Evolutionary conservation across 2,329 filamentous ascomycete genomes (phyloP).

Genomic region (Penicillium sclerotiorum): DNA sequence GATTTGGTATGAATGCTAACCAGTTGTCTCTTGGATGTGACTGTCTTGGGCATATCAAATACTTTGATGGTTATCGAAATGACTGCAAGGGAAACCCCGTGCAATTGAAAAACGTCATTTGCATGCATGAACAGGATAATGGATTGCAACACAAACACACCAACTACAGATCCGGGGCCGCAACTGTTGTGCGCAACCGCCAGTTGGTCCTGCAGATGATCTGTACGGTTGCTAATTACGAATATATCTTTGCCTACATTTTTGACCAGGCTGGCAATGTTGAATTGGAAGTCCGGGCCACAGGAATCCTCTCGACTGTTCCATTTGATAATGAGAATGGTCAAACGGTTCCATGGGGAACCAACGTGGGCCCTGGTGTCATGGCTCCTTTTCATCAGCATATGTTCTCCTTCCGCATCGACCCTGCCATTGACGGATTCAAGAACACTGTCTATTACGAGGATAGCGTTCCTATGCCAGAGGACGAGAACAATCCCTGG

Average conservation of each 20-base stretch:
- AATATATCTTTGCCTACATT: constrained; percentile 67
- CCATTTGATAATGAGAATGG: constrained; percentile 64
- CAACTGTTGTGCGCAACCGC: constrained; percentile 64
- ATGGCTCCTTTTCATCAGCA: constrained; percentile 74
- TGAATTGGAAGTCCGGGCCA: constrained; percentile 68
- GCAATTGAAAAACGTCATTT: constrained; percentile 67
- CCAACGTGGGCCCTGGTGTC: constrained; percentile 69
- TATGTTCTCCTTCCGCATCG: constrained; percentile 69
- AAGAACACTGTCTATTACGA: constrained; percentile 60
- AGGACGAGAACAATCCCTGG: constrained; percentile 54
- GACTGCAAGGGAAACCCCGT: constrained; percentile 62
- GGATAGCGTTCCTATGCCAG: constrained; percentile 63
- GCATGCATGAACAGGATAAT: constrained; percentile 70
- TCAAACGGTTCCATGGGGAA: constrained; percentile 66
- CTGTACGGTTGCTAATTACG: constrained; percentile 52
- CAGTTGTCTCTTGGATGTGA: constrained; percentile 71
- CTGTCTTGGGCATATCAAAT: constrained; percentile 70
- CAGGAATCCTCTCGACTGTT: constrained; percentile 68
- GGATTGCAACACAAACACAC: constrained; percentile 73
- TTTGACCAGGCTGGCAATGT: constrained; percentile 72
- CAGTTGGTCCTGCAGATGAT: constrained; percentile 71
- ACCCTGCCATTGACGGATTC: constrained; percentile 63
- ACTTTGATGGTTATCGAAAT: constrained; percentile 61
- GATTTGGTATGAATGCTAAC: constrained; percentile 69
- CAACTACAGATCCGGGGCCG: constrained; percentile 67